phyloP scores from a whole-genome alignment of 331 rosid species.

The Malus hybrid region DNA sequence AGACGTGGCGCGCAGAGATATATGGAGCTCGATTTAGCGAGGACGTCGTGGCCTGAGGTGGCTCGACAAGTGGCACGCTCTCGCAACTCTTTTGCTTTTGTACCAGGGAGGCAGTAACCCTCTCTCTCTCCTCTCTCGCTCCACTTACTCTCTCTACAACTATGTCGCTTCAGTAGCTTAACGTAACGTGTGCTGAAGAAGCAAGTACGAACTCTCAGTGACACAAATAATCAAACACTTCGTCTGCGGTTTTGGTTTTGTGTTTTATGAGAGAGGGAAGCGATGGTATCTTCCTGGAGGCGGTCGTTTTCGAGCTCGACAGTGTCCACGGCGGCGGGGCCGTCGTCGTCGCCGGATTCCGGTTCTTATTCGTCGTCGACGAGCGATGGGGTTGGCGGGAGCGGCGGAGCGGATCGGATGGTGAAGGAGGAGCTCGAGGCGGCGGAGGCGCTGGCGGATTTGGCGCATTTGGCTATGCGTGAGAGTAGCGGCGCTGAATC shows the following conservation, averaged over 20 bases:
- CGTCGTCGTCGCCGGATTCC: background rate
- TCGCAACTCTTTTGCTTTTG: slow-evolving; percentile 9
- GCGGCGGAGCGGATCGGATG: slow-evolving; percentile 38
- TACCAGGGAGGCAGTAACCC: slow-evolving; percentile 33
- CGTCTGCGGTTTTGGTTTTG: background rate
- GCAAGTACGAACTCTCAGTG: background rate
- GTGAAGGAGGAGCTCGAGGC: slow-evolving; percentile 75
- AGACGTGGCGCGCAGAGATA: slow-evolving; percentile 63
- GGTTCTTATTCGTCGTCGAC: slow-evolving; percentile 12
- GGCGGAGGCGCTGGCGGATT: slow-evolving; percentile 84
- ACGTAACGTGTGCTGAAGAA: slow-evolving; percentile 5
- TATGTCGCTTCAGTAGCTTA: background rate
- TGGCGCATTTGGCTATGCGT: slow-evolving; percentile 56
- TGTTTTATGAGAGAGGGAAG: background rate
- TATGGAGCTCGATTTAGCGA: slow-evolving; percentile 24
- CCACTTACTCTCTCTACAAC: background rate
- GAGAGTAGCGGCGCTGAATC: slow-evolving; percentile 22
- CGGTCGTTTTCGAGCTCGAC: slow-evolving; percentile 18
- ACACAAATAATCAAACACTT: background rate
- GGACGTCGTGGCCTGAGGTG: slow-evolving; percentile 35
- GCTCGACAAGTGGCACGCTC: slow-evolving; percentile 52
- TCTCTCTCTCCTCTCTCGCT: background rate
- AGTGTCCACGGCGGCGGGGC: background rate
- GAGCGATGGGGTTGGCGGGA: background rate
- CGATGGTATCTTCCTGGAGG: background rate